Percentiles rank a stretch among this genome's conserved stretches.
Conservation (phyloP, 1,284 basidiomycete genomes). For the Xerocomus amazonicus region DNA sequence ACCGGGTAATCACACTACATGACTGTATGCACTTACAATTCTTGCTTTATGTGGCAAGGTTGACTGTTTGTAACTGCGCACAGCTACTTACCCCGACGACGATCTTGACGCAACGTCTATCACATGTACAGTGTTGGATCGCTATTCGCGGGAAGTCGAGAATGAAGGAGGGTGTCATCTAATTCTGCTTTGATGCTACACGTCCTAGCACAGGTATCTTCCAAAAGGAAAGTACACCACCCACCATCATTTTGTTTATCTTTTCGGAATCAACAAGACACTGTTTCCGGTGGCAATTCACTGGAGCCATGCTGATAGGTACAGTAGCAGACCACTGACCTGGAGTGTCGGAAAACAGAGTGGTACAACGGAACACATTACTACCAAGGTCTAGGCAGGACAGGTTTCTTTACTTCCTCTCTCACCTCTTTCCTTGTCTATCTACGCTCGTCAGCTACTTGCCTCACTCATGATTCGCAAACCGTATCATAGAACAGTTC, state of each 20-base stretch:
- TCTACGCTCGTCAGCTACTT: conserved; percentile 15
- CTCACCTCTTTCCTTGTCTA: conserved; percentile 18
- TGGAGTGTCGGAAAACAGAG: conserved; percentile 23
- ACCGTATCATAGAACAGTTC: conserved; percentile 18
- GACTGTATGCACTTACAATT: too few species aligned
- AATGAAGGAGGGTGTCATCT: too few species aligned
- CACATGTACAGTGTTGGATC: too few species aligned
- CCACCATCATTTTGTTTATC: neutral
- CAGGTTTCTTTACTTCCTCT: conserved; percentile 22
- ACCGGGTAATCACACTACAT: conserved; percentile 22
- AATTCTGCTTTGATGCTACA: conserved; percentile 12
- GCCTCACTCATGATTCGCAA: conserved; percentile 16
- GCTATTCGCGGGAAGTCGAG: too few species aligned
- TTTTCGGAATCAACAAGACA: conserved; percentile 14
- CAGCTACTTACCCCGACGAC: too few species aligned
- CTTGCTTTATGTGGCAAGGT: too few species aligned
- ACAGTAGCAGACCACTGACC: conserved; percentile 19
- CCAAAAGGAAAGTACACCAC: too few species aligned
- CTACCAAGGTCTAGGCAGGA: conserved; percentile 17
- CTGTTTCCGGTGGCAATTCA: conserved; percentile 20
- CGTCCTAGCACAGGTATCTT: conserved; percentile 22
- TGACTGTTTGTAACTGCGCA: too few species aligned
- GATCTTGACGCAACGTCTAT: too few species aligned
- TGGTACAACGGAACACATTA: conserved; percentile 24
- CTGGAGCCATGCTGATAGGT: conserved; percentile 22